These are phyloP conservation scores for Paracoccidioides brasiliensis DNA, from an alignment of 2,329 filamentous ascomycete species.

Conservation along the genomic window DNA sequence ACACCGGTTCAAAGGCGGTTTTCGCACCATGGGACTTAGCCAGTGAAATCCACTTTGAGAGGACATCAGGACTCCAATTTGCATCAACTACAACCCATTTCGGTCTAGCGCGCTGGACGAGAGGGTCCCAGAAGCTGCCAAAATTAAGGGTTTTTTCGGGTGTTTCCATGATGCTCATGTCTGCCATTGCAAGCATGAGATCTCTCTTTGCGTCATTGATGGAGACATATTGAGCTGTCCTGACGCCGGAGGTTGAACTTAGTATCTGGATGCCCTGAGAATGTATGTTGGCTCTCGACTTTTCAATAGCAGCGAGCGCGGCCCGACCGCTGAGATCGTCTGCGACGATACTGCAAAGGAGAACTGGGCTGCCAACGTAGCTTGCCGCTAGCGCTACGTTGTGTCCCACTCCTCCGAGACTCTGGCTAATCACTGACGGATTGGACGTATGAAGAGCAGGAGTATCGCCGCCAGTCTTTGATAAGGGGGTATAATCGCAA, in stretches of 20 bases:
- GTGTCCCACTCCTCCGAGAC: slow-evolving; percentile 79
- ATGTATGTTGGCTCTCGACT: slow-evolving; percentile 49
- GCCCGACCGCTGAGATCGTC: slow-evolving; percentile 66
- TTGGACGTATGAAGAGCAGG: slow-evolving; percentile 65
- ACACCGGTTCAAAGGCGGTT: slow-evolving; percentile 82
- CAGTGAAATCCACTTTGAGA: slow-evolving; percentile 54
- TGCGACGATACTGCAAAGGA: slow-evolving; percentile 68
- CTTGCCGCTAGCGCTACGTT: slow-evolving; percentile 82
- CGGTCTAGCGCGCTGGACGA: slow-evolving; percentile 45
- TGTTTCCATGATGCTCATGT: slow-evolving; percentile 69
- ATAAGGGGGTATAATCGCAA: slow-evolving; percentile 56
- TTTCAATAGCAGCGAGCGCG: slow-evolving; percentile 52
- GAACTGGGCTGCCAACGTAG: slow-evolving; percentile 51
- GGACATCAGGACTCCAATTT: slow-evolving; percentile 61
- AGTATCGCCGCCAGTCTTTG: slow-evolving; percentile 21
- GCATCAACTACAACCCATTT: slow-evolving; percentile 74
- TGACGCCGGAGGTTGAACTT: slow-evolving; percentile 38
- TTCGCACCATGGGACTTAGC: slow-evolving; percentile 43
- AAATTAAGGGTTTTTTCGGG: slow-evolving; percentile 30
- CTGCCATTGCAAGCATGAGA: slow-evolving; percentile 84
- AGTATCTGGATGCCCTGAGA: slow-evolving; percentile 50
- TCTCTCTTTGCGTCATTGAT: slow-evolving; percentile 75
- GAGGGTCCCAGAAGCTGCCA: slow-evolving; percentile 46
- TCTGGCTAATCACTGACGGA: slow-evolving; percentile 64
- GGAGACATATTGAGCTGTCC: slow-evolving; percentile 84